Evolutionary conservation across 1,139 yeast species (phyloP), one percentile per base, ranked within the genome.

Genomic region (Pichia sp.): DNA sequence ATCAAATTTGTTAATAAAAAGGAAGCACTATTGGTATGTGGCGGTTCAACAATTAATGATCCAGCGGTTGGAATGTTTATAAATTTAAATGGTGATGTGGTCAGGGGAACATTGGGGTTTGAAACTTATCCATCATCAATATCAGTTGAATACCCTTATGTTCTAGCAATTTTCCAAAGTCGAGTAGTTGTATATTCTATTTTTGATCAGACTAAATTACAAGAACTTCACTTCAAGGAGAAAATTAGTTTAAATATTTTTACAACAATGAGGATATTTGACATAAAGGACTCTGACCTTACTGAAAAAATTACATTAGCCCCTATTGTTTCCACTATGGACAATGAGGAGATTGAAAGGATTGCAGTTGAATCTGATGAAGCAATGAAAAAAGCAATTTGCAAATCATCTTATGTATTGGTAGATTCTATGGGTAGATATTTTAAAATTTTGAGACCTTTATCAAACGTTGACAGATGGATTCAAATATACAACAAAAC

Each of bases 41-140:
- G 87, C 0, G 70, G 75, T 0, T 55, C 64, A 0, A 33, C 43
- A 10, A 41, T 50, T 2, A 59, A 54, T 3, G 84, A 78, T 40
- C 78, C 80, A 1, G 79, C 96, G 0, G 82, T 92, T 74, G 96
- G 95, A 2, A 74, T 90, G 74, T 79, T 89, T 41, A 80, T 92
- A 10, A 82, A 86, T 55, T 61, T 70, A 2, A 66, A 69, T 28
- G 98, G 98, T n/a, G 96, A 90, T 57, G 86, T 87, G 0, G 82
- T 90, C 1, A 70, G 96, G 51, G 96, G 96, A 0, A 89, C 97
- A 0, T 68, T 90, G 27, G 72, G 92, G 1, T 83, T 95, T 80
- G 65, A 69, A 2, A 53, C 59, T 10, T 82, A 78, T 56, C 90
- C 90, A 0, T 50, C 56, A 1, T 63, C 71, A 2, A 50, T 77